phyloP scores from a whole-genome alignment of 208 protist genomes.

The Trichomonas vaginalis region DNA sequence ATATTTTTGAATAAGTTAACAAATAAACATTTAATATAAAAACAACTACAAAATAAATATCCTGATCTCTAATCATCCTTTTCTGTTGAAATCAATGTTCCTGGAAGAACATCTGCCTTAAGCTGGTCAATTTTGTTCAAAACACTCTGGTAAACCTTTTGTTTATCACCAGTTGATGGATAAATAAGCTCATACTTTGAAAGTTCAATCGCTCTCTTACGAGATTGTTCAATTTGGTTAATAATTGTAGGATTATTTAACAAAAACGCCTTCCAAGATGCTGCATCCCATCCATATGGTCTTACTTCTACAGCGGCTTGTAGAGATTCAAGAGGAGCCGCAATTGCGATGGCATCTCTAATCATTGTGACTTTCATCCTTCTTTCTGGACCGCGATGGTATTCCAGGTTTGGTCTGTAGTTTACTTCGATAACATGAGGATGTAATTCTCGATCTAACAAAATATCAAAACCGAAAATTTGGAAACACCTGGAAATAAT shows the following conservation, averaged over 20 bases:
- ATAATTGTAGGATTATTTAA: background rate
- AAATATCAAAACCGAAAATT: constrained; percentile 15
- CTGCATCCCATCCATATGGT: background rate
- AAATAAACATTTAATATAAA: too few species aligned
- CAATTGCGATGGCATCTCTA: background rate
- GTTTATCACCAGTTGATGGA: background rate
- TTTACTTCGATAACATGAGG: background rate
- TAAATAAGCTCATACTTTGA: background rate
- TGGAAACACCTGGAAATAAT: background rate
- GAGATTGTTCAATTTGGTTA: background rate
- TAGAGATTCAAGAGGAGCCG: background rate
- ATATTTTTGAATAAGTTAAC: too few species aligned
- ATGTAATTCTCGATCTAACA: background rate
- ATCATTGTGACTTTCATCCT: background rate
- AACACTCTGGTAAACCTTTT: background rate
- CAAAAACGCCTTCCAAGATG: background rate
- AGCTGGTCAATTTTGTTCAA: background rate
- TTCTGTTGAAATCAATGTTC: background rate
- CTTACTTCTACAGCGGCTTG: background rate
- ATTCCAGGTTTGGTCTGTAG: background rate
- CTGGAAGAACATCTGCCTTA: background rate
- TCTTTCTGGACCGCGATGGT: background rate
- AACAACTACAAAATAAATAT: too few species aligned
- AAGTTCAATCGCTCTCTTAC: background rate
- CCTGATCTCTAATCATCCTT: too few species aligned